Percentiles rank a stretch among this genome's conserved stretches.
Conservation (phyloP, 2,329 filamentous ascomycete species). For the Monilinia fructicola region DNA sequence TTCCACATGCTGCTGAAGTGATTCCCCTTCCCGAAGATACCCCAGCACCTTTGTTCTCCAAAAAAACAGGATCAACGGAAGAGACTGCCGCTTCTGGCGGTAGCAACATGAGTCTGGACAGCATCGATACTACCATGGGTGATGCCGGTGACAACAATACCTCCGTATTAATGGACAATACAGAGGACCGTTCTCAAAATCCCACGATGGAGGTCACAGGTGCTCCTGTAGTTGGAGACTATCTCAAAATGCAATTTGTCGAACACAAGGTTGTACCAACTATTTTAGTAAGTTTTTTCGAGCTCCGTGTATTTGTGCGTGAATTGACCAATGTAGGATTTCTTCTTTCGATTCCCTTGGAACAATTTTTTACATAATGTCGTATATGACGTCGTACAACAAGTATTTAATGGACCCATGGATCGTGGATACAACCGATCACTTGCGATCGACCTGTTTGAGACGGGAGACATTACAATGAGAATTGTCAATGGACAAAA, state of each 20-base stretch:
- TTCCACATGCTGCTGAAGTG: slow-evolving; percentile 24
- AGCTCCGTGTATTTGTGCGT: background rate
- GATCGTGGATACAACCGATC: slow-evolving; percentile 90
- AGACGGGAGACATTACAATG: slow-evolving; percentile 83
- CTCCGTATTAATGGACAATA: slow-evolving; percentile 36
- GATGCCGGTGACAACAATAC: slow-evolving; percentile 39
- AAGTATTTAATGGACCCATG: slow-evolving; percentile 98
- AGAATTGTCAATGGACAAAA: slow-evolving; percentile 89
- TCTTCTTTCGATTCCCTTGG: slow-evolving; percentile 98
- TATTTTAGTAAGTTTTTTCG: slow-evolving; percentile 70
- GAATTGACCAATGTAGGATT: slow-evolving; percentile 59
- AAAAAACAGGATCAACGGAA: slow-evolving; percentile 39
- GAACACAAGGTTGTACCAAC: slow-evolving; percentile 92
- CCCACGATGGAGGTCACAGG: slow-evolving; percentile 26
- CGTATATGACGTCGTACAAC: slow-evolving; percentile 97
- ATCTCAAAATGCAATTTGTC: slow-evolving; percentile 94
- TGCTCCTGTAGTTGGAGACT: slow-evolving; percentile 83
- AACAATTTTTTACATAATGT: slow-evolving; percentile 99
- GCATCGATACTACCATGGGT: slow-evolving; percentile 40
- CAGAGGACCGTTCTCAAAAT: slow-evolving; percentile 32
- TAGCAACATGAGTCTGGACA: slow-evolving; percentile 29
- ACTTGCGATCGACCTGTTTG: slow-evolving; percentile 89
- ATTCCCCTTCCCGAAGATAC: slow-evolving; percentile 60
- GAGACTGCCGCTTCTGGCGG: slow-evolving; percentile 32
- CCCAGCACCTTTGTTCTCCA: slow-evolving; percentile 64